A percentile compares a stretch with the other conserved stretches of the same genome.
Evolutionary conservation across 73 alveolate genomes (phyloP).

Genomic region (Symbiodinium pilosum): DNA sequence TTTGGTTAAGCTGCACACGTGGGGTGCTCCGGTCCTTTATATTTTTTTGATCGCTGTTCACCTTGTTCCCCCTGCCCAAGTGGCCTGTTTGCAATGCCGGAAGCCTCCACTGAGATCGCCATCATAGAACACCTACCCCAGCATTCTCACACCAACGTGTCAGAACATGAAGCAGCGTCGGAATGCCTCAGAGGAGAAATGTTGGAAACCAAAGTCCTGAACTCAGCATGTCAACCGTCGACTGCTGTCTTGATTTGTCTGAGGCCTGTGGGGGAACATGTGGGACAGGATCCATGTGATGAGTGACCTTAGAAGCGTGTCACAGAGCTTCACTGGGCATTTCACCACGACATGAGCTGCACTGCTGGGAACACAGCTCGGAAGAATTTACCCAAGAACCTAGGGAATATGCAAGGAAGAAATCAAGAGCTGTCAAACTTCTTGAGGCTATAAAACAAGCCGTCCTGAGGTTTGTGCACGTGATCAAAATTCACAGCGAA

Average conservation of each 20-base stretch:
- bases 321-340: neutral
- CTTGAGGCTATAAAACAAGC: too few relatives aligned
- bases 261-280: constrained; percentile 65
- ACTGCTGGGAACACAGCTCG: neutral
- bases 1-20: too few relatives aligned
- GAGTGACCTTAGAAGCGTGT: constrained; percentile 35
- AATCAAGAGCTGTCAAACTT: too few relatives aligned
- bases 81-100: constrained; percentile 22
- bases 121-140: constrained; percentile 27
- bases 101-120: constrained; percentile 19
- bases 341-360: neutral
- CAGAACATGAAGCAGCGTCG: neutral
- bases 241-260: neutral
- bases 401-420: neutral
- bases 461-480: neutral
- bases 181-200: constrained; percentile 64
- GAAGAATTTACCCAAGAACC: constrained; percentile 38
- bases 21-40: too few relatives aligned
- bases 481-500: constrained; percentile 42
- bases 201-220: constrained; percentile 51
- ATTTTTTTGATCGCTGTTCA: too few relatives aligned
- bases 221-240: neutral
- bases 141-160: too few relatives aligned
- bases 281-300: constrained; percentile 86
- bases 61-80: too few relatives aligned